phyloP scores from a whole-genome alignment of 495 filamentous ascomycete genomes.

The Talaromyces thailandensis region DNA sequence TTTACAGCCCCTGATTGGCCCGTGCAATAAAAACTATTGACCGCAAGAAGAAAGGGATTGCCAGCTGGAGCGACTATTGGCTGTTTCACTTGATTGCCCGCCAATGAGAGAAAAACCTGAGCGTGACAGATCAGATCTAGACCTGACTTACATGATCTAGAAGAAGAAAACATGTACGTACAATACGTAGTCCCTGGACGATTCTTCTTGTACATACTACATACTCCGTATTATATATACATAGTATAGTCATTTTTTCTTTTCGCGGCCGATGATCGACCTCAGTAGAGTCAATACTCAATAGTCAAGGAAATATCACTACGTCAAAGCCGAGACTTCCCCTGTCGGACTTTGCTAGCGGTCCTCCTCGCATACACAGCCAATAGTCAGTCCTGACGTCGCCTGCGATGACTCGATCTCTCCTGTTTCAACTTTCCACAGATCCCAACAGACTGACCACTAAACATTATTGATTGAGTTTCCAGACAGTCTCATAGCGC shows the following conservation, averaged over 20 bases:
- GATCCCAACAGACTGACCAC: background rate
- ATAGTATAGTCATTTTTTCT: too few species aligned
- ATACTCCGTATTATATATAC: too few species aligned
- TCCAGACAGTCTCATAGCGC: too few species aligned
- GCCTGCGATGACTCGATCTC: background rate
- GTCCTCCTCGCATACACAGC: background rate
- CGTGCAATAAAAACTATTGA: background rate
- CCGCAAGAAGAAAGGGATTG: background rate
- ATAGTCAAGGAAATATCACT: background rate
- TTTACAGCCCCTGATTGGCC: background rate
- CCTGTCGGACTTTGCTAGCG: background rate
- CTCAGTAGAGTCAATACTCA: background rate
- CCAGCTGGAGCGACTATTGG: background rate
- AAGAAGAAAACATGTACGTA: background rate
- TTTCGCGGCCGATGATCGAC: background rate
- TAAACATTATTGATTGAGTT: background rate
- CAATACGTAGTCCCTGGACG: background rate
- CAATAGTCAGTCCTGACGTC: background rate
- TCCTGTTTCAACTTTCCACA: background rate
- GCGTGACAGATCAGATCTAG: background rate
- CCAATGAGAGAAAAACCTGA: background rate
- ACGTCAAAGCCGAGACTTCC: background rate
- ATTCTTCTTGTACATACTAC: background rate
- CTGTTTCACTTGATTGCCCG: background rate
- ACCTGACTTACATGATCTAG: background rate